Evolutionary conservation across 371 early-diverging fungal species (phyloP).

Genomic region (Mucor racemosus): DNA sequence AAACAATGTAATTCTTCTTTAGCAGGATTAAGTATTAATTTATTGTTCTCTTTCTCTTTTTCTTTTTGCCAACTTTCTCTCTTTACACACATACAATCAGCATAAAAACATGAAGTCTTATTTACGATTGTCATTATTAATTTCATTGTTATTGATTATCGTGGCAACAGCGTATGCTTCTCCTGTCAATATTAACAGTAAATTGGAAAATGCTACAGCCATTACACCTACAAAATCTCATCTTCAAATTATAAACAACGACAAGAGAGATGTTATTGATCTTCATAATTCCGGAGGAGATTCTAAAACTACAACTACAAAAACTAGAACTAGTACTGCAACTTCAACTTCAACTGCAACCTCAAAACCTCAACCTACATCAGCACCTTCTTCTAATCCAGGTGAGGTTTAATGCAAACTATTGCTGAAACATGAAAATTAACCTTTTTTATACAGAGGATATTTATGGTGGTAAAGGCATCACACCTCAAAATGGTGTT

Average conservation of each 20-base stretch:
- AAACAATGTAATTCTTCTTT: background rate
- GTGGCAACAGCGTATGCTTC: background rate
- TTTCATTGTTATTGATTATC: background rate
- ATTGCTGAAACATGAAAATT: background rate
- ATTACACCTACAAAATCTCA: constrained; percentile 2
- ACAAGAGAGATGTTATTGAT: constrained; percentile 20
- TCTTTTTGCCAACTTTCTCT: too few species aligned
- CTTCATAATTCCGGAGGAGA: constrained; percentile 22
- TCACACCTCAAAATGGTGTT: constrained; percentile 41
- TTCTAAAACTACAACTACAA: constrained; percentile 4
- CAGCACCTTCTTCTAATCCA: constrained; percentile 16
- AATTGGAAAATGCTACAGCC: background rate
- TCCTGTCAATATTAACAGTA: background rate
- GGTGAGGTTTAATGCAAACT: background rate
- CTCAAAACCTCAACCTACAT: constrained; percentile 2
- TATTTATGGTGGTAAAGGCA: constrained; percentile 24
- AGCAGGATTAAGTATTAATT: background rate
- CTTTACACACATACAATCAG: background rate
- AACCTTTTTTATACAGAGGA: constrained; percentile 11
- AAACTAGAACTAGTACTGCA: constrained; percentile 7
- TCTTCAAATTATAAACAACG: background rate
- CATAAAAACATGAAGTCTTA: background rate
- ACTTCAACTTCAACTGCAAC: constrained; percentile 1
- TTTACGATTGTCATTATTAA: background rate
- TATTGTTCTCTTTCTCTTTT: constrained; percentile 4